Percentiles rank a stretch among this genome's conserved stretches.
Conservation (phyloP, 129 eudicot species). For the Helichrysum umbraculigerum region DNA sequence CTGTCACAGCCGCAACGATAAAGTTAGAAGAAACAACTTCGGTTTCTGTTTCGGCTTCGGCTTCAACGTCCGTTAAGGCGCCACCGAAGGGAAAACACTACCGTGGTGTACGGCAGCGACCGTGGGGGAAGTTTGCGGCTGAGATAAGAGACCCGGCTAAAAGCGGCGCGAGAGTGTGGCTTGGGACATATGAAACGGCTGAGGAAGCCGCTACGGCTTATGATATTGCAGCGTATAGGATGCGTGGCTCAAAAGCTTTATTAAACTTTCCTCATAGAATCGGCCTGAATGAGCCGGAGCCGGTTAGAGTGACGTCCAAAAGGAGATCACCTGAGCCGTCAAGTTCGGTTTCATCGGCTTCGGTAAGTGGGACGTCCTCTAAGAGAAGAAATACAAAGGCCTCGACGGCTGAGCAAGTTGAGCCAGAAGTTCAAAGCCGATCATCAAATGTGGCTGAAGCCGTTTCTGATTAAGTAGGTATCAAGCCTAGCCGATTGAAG, state of each 20-base stretch:
- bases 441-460: conserved; percentile 36
- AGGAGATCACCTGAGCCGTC: conserved; percentile 76
- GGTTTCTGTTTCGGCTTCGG: conserved; percentile 23
- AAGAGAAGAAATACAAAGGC: conserved; percentile 50
- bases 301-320: conserved; percentile 68
- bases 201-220: conserved; percentile 88
- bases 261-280: conserved; percentile 69
- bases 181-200: conserved; percentile 89
- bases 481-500: conserved; percentile 6
- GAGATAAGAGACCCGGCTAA: conserved; percentile 92
- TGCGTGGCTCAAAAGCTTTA: conserved; percentile 85
- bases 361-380: conserved; percentile 52
- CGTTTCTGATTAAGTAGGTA: conserved; percentile 37
- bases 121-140: conserved; percentile 94
- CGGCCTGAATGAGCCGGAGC: conserved; percentile 77
- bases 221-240: conserved; percentile 77
- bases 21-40: conserved; percentile 30
- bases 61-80: conserved; percentile 22
- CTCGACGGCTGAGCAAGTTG: conserved; percentile 39
- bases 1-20: conserved; percentile 17
- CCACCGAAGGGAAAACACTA: conserved; percentile 59
- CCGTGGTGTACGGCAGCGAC: conserved; percentile 75
- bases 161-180: conserved; percentile 89
- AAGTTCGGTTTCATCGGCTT: conserved; percentile 41
- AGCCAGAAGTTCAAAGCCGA: conserved; percentile 65